phyloP scores from a whole-genome alignment of 2,329 filamentous ascomycete genomes.

The Tolypocladium ovalisporum region DNA sequence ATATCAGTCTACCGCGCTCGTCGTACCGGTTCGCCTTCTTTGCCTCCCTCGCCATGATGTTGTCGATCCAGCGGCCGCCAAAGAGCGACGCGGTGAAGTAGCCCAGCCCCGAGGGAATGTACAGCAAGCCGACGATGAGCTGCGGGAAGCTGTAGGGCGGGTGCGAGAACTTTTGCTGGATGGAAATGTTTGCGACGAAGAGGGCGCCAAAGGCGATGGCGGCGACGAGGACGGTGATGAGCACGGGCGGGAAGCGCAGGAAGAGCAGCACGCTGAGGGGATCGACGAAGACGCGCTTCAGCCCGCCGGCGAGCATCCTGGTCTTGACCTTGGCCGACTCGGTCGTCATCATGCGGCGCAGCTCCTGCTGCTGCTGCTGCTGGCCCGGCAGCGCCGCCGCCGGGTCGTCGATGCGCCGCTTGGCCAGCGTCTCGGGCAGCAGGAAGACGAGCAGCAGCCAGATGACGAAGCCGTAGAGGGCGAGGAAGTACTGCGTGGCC shows the following conservation, averaged over 20 bases:
- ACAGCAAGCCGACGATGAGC: constrained; percentile 62
- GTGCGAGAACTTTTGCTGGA: constrained; percentile 57
- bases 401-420: constrained; percentile 15
- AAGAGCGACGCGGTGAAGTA: constrained; percentile 59
- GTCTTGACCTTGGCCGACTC: constrained; percentile 50
- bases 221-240: constrained; percentile 63
- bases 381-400: neutral
- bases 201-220: constrained; percentile 65
- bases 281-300: constrained; percentile 57
- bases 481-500: constrained; percentile 67
- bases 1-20: constrained; percentile 52
- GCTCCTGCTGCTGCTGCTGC: constrained; percentile 1
- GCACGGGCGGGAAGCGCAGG: constrained; percentile 63
- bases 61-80: constrained; percentile 69
- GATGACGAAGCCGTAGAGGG: constrained; percentile 54
- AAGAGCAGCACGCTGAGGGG: constrained; percentile 61
- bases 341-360: constrained; percentile 44
- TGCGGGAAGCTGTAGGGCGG: constrained; percentile 59
- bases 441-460: constrained; percentile 46
- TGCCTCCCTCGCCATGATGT: constrained; percentile 70
- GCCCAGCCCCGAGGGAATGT: constrained; percentile 65
- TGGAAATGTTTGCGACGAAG: constrained; percentile 67
- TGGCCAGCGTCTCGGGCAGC: constrained; percentile 53
- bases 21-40: constrained; percentile 59
- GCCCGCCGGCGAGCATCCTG: constrained; percentile 36